phyloP scores from a whole-genome alignment of 2,329 filamentous ascomycete species.

The Aspergillus hortae region DNA sequence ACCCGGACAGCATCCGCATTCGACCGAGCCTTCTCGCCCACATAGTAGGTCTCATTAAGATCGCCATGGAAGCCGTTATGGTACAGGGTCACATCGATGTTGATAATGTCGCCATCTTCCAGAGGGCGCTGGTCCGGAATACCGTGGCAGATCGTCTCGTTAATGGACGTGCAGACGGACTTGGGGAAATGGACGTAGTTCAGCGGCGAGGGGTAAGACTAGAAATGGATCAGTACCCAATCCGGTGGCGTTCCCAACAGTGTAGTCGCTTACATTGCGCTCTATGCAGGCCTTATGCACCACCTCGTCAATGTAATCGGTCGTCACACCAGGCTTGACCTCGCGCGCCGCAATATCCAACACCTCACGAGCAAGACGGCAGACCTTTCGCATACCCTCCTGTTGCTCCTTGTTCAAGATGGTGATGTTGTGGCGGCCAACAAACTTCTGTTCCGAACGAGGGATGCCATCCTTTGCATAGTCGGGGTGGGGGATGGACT shows the following conservation, averaged over 20 bases:
- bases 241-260: neutral
- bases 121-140: constrained; percentile 89
- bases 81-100: constrained; percentile 93
- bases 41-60: constrained; percentile 97
- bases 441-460: constrained; percentile 60
- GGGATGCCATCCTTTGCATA: constrained; percentile 83
- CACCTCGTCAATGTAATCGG: constrained; percentile 90
- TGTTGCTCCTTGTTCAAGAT: constrained; percentile 76
- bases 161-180: constrained; percentile 92
- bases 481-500: constrained; percentile 77
- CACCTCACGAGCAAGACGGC: constrained; percentile 81
- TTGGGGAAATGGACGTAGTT: constrained; percentile 98
- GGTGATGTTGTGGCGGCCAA: constrained; percentile 75
- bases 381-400: constrained; percentile 90
- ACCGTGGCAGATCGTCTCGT: constrained; percentile 98
- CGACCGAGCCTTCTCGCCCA: constrained; percentile 79
- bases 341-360: constrained; percentile 85
- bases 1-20: constrained; percentile 86
- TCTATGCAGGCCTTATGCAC: constrained; percentile 94
- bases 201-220: constrained; percentile 92
- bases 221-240: constrained; percentile 12
- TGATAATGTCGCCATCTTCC: constrained; percentile 90
- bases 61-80: constrained; percentile 95
- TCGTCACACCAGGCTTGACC: constrained; percentile 85
- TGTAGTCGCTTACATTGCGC: constrained; percentile 66